Base-by-base conservation (phyloP, 495 filamentous ascomycete species). In the Ascobolus immersus region DNA sequence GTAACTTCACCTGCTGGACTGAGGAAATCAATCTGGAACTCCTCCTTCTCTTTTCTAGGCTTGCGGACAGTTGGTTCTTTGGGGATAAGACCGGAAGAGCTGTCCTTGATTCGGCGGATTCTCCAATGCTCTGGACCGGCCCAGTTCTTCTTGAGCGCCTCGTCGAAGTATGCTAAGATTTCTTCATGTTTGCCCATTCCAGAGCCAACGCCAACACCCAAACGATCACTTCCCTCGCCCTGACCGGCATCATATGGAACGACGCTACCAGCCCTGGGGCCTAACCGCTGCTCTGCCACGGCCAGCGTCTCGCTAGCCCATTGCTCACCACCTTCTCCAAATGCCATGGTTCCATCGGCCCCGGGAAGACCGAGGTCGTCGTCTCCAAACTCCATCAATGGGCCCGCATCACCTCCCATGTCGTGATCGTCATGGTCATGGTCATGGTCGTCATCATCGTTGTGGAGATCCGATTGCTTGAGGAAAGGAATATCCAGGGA, bases 121-220 rank as follows among this genome's bases (percentile, higher is more conserved):
- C 82, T 69, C 86, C 86, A 99, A 54, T 99, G 89, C 50, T 99
- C 89, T 23, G 86, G 86, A 30, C 80, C 89, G n/a, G 77, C 79
- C 86, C 86, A 99, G 52, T 92, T 94, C 61, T 89, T 90, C 44
- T 76, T 69, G 17, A 92, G 56, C 6, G 84, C 81, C 44, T 91
- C 73, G 52, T 99, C 86, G 48, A 99, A 99, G 55, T 93, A 99
- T 44, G 73, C 74, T 12, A 99, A 64, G 34, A 99, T 91, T 45
- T 92, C 81, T 39, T 93, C 79, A 44, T 86, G 77, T 32, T 73
- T 62, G 22, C 54, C 56, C 34, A 55, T 61, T 37, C 62, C 59
- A 34, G 63, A 69, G 32, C 67, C 65, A 18, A 56, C 60, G 24
- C 59, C 60, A 8, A 61, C 56, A 25, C 70, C 68, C 36, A 71